Base-by-base conservation (phyloP, 306 rosid species). In the Vicia sativa region DNA sequence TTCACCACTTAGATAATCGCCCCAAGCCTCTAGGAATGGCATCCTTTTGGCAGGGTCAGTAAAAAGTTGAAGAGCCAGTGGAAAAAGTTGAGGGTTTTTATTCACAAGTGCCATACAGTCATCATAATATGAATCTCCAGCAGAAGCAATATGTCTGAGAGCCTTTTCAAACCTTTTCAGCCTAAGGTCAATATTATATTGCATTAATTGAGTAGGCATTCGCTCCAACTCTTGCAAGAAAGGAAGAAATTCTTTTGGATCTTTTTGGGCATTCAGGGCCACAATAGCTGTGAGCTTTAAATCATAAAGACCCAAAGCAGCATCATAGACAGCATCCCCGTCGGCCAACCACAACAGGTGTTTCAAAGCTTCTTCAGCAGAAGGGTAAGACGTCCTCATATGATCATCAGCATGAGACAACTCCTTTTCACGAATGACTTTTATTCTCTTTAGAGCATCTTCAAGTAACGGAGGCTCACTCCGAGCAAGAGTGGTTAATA, bases 261-360 rank as follows among this genome's bases (percentile, higher is more conserved):
- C 99, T 65, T 83, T 82, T 85, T 88, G 97, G 35, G 99, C 95
- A 86, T 93, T 90, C 80, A 93, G 74, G 72, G 99, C 97, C 65
- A 93, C 97, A 65, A 93, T 90, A 71, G 97, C 99, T 38, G 99
- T 84, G 63, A 93, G 96, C 67, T 85, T 85, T 85, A 93, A 79
- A 80, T 93, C 99, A 77, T 93, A 93, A 74, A 93, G 99, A 74
- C 99, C 97, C 67, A 90, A 85, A 65, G 97, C 99, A 66, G 96
- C 82, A 71, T 90, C 92, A 84, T 67, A 93, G 72, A 93, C 91
- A 45, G 95, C 95, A 69, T 90, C 92, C 2, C 97, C 65, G 74
- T 93, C 99, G 43, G 92, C 84, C 72, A 93, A 78, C 99, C 99
- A 93, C 78, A 90, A 70, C 52, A 93, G 95, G 87, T 93, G 97